phyloP scores from a whole-genome alignment of 2,329 filamentous ascomycete genomes.

The Fusarium circinatum region DNA sequence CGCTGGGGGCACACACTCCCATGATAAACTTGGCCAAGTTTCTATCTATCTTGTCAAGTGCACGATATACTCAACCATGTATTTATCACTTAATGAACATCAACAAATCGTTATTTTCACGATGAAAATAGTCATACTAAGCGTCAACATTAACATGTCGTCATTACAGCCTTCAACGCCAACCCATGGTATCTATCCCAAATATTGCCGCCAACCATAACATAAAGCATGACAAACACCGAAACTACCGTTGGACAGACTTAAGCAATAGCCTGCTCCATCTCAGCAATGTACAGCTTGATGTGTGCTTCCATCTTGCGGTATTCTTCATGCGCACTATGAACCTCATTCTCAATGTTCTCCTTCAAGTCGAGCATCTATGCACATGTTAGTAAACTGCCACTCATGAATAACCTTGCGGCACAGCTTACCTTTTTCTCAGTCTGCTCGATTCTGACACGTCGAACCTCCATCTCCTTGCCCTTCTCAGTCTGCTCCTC shows the following conservation, averaged over 20 bases:
- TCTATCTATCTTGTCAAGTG: neutral
- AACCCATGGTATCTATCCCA: constrained; percentile 51
- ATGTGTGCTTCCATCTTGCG: constrained; percentile 98
- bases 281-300: constrained; percentile 97
- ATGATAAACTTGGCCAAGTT: neutral
- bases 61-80: neutral
- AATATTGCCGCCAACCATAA: constrained; percentile 27
- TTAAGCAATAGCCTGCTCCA: constrained; percentile 83
- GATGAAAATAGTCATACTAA: constrained; percentile 11
- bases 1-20: neutral
- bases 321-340: constrained; percentile 91
- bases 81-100: constrained; percentile 1
- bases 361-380: constrained; percentile 98
- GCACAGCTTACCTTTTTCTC: constrained; percentile 85
- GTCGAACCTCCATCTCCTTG: constrained; percentile 89
- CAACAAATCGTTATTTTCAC: constrained; percentile 2
- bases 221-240: constrained; percentile 19
- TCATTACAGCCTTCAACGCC: constrained; percentile 50
- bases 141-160: constrained; percentile 28
- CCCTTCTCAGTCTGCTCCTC: constrained; percentile 89
- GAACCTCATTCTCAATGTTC: constrained; percentile 94
- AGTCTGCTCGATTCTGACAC: constrained; percentile 95
- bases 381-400: constrained; percentile 34
- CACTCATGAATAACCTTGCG: neutral
- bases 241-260: neutral